phyloP scores from a whole-genome alignment of 1,139 yeast genomes.

The Meyerozyma smithsonii region DNA sequence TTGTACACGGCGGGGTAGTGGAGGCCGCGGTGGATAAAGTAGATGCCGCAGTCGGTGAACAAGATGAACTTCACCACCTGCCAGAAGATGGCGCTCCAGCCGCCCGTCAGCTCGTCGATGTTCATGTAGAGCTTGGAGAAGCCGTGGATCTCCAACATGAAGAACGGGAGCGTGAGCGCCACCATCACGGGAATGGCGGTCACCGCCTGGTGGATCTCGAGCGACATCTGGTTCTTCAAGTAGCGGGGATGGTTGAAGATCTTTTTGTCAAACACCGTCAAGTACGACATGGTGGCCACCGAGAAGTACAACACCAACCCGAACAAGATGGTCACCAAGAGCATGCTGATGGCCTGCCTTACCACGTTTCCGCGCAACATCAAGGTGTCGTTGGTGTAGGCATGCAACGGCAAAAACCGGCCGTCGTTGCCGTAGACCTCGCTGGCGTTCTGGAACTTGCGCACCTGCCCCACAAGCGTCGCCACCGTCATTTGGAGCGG shows the following conservation, averaged over 20 bases:
- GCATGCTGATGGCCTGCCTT: slow-evolving; percentile 67
- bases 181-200: slow-evolving; percentile 90
- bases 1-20: slow-evolving; percentile 91
- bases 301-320: slow-evolving; percentile 77
- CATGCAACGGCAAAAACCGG: slow-evolving; percentile 37
- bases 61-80: slow-evolving; percentile 78
- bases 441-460: slow-evolving; percentile 24
- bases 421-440: slow-evolving; percentile 40
- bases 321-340: slow-evolving; percentile 69
- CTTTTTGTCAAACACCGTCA: slow-evolving; percentile 75
- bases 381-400: slow-evolving; percentile 55
- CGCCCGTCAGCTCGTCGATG: slow-evolving; percentile 59
- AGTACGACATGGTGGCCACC: slow-evolving; percentile 74
- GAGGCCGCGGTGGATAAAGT: slow-evolving; percentile 84
- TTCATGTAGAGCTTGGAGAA: slow-evolving; percentile 72
- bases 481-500: slow-evolving; percentile 12
- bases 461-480: slow-evolving; percentile 16
- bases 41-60: slow-evolving; percentile 91
- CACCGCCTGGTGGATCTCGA: slow-evolving; percentile 76
- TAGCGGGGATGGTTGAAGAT: slow-evolving; percentile 95
- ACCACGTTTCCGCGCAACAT: slow-evolving; percentile 66
- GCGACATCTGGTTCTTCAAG: slow-evolving; percentile 82
- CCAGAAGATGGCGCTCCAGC: slow-evolving; percentile 56
- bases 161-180: slow-evolving; percentile 81
- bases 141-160: slow-evolving; percentile 77